Evolutionary conservation across 2,329 filamentous ascomycete species (phyloP), one percentile per base, ranked within the genome.

Genomic region (Fusarium sp.): DNA sequence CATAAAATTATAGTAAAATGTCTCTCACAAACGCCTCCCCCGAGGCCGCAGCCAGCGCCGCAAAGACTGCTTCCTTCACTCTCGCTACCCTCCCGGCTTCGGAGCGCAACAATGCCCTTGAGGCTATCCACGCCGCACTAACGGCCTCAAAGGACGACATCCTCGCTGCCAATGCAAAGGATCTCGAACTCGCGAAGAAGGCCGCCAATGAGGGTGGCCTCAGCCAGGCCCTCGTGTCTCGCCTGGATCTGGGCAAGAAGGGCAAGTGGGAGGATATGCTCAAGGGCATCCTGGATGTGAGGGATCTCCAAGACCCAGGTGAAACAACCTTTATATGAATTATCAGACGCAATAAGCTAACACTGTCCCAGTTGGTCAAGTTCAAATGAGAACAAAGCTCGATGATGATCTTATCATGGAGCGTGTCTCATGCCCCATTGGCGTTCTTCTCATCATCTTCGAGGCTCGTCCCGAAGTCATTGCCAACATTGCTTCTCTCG

Each of bases 181-280:
- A 99, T 79, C 86, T 99, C 54, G 89, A 90, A 55, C 83, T 87
- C 45, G 96, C 96, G 5, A 88, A 86, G 40, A 85, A 88, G 73
- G 92, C 93, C 49, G 93, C 92, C 21, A 87, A 89, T 17, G 88
- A 90, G 74, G 95, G 95, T 40, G 84, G 89, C 47, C 83, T 98
- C 50, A 95, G 90, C 78, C 87, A 91, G 75, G 96, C 93, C 76
- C 86, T 98, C 24, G 88, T 98, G 33, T 96, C 97, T 75, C 88
- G 96, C 57, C 86, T 99, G 65, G 95, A 99, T 80, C 84, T 99
- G 49, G 90, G 89, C 49, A 92, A 92, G 79, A 88, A 89, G 76
- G 95, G 95, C 61, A 98, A 98, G 83, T 99, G 92, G 85, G 94
- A 98, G 76, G 96, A 98, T 77, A 98, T 99, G 96, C 85, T 99